phyloP scores from a whole-genome alignment of 495 filamentous ascomycete genomes.

The Venustampulla echinocandica region DNA sequence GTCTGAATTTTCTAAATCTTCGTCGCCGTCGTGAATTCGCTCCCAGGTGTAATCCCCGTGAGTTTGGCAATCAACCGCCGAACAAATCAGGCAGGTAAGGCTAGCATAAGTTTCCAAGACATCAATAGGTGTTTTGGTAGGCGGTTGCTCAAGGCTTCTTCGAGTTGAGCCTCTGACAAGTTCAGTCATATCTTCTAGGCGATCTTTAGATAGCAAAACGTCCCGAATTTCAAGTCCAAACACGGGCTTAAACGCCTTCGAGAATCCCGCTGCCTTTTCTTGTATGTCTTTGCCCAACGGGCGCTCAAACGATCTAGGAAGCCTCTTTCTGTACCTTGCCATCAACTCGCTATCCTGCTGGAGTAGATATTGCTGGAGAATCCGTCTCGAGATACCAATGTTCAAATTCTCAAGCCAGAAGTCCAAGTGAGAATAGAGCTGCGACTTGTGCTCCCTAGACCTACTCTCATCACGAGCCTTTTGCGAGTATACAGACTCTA shows the following conservation, averaged over 20 bases:
- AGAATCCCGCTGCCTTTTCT: slow-evolving; percentile 2
- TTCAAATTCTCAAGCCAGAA: slow-evolving; percentile 15
- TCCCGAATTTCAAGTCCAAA: slow-evolving; percentile 5
- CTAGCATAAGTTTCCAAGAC: slow-evolving; percentile 14
- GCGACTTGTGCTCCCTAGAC: slow-evolving; percentile 7
- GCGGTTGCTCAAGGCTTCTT: slow-evolving; percentile 3
- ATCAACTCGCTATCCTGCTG: background rate
- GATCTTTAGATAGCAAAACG: slow-evolving; percentile 11
- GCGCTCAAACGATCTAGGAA: slow-evolving; percentile 2
- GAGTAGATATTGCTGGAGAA: slow-evolving; percentile 11
- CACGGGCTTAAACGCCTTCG: slow-evolving; percentile 11
- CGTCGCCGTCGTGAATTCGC: background rate
- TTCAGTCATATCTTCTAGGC: slow-evolving; percentile 15
- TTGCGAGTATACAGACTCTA: slow-evolving; percentile 9
- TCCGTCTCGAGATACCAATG: slow-evolving; percentile 3
- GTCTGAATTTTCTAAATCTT: slow-evolving; percentile 1
- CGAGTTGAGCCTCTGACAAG: background rate
- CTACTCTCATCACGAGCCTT: background rate
- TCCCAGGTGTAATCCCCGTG: slow-evolving; percentile 18
- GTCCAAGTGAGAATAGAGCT: slow-evolving; percentile 9
- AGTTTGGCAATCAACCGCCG: slow-evolving; percentile 15
- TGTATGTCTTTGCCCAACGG: background rate
- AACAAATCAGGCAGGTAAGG: slow-evolving; percentile 19
- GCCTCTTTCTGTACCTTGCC: background rate
- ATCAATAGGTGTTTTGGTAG: background rate